Evolutionary conservation across 345 rosid species (phyloP), one percentile per base, ranked within the genome.

Genomic region (Atalantia buxifolia): DNA sequence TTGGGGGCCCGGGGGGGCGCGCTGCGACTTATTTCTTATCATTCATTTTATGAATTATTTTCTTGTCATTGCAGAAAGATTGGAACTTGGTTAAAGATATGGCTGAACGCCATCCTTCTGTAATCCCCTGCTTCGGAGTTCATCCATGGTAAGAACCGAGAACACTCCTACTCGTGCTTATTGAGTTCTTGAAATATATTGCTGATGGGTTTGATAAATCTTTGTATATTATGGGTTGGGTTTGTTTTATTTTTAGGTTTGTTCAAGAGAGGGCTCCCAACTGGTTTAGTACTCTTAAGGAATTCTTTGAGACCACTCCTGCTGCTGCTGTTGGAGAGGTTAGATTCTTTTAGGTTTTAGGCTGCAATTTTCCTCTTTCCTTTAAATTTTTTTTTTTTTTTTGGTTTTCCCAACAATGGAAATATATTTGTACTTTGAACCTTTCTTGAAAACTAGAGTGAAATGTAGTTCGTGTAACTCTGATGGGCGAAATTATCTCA

Each of bases 271-370:
- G 98, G 83, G 89, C 86, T 87, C 92, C 93, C 40, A 82, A 79
- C 18, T 96, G 99, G 99, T 88, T 92, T 78, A 82, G 72, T 75
- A 81, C 87, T 18, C 88, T 96, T 53, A 92, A 91, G 89, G 88
- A 89, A 27, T 83, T 85, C 36, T 87, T 96, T 78, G 88, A 88
- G 62, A 76, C 84, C 72, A 89, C 89, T 79, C 99, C 99, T 72
- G 62, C 86, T 78, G 98, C 99, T 83, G 97, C 98, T 56, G 86
- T 96, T 83, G 99, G 99, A 84, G 98, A 96, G 92, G 95, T 92
- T 27, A 72, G 31, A 14, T 33, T 53, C 1, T 22, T 4, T 13
- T 30, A 42, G 33, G 33, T 42, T 27, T 6, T 67, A 9, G 2
- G 74, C 31, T 55, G 4, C 21, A 42, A 18, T 42, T 65, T 76